phyloP scores from a whole-genome alignment of 1,284 basidiomycete species.

The Inonotus hispidus region DNA sequence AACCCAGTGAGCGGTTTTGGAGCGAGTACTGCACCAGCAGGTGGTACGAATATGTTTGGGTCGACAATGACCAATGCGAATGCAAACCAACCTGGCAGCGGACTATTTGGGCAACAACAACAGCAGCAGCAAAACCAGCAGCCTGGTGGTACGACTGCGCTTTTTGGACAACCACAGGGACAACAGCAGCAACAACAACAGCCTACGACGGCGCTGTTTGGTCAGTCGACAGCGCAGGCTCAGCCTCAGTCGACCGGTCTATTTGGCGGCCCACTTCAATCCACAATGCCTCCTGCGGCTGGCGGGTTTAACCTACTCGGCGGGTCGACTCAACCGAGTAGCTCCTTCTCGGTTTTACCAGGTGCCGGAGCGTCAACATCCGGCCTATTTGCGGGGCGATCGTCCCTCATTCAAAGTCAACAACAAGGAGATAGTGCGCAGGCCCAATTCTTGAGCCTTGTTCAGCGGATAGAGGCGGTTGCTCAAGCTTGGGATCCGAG shows the following conservation, averaged over 20 bases:
- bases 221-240: slow-evolving; percentile 26
- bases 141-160: slow-evolving; percentile 22
- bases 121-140: slow-evolving; percentile 21
- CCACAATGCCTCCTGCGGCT: slow-evolving; percentile 21
- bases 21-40: not conserved
- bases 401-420: slow-evolving; percentile 33
- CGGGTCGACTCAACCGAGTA: slow-evolving; percentile 25
- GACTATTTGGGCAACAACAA: slow-evolving; percentile 25
- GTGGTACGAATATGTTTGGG: slow-evolving; percentile 12
- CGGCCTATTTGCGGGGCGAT: slow-evolving; percentile 21
- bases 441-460: slow-evolving; percentile 51
- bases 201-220: slow-evolving; percentile 30
- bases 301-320: slow-evolving; percentile 24
- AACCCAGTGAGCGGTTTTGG: not conserved
- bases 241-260: slow-evolving; percentile 28
- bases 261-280: slow-evolving; percentile 31
- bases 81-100: slow-evolving; percentile 25
- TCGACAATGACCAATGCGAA: slow-evolving; percentile 16
- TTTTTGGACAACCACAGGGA: slow-evolving; percentile 27
- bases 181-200: slow-evolving; percentile 25
- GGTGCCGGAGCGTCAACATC: slow-evolving; percentile 29
- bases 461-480: slow-evolving; percentile 61
- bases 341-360: slow-evolving; percentile 26
- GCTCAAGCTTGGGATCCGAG: slow-evolving; percentile 68
- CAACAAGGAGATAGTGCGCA: slow-evolving; percentile 51